Percentiles rank a stretch among this genome's conserved stretches.
Evolutionary conservation across 371 early-diverging fungal species (phyloP).

Genomic region (Mucor velutinosus): DNA sequence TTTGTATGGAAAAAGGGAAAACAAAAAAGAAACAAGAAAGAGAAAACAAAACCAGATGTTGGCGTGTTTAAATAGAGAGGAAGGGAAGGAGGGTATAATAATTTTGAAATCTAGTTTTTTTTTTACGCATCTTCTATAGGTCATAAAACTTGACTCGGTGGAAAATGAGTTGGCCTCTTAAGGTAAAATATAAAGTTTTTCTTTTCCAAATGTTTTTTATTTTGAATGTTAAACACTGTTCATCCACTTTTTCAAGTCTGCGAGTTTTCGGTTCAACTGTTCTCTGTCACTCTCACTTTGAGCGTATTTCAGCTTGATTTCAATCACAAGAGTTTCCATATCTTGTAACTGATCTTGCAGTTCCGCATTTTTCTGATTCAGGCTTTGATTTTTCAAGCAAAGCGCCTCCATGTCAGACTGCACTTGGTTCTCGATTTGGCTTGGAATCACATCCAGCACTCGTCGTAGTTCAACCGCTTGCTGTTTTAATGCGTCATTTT

Average conservation of each 20-base stretch:
- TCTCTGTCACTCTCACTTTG: constrained; percentile 78
- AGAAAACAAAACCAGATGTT: constrained; percentile 7
- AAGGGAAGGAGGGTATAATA: background rate
- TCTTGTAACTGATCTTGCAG: constrained; percentile 75
- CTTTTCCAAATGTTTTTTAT: background rate
- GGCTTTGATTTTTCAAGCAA: constrained; percentile 73
- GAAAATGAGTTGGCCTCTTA: constrained; percentile 19
- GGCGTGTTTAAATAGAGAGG: background rate
- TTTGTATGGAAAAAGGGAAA: background rate
- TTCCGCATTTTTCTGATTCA: constrained; percentile 68
- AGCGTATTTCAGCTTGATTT: constrained; percentile 72
- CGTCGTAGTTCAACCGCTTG: constrained; percentile 52
- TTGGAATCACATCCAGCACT: constrained; percentile 55
- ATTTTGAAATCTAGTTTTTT: constrained; percentile 18
- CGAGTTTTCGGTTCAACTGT: constrained; percentile 56
- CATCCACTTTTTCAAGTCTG: constrained; percentile 59
- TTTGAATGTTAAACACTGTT: constrained; percentile 12
- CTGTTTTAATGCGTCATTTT: constrained; percentile 65
- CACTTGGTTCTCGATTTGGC: constrained; percentile 66
- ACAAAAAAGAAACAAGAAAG: constrained; percentile 13
- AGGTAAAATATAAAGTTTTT: constrained; percentile 5
- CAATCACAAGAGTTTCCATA: constrained; percentile 70
- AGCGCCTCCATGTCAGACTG: constrained; percentile 79
- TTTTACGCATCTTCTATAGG: constrained; percentile 37
- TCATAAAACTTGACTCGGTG: constrained; percentile 49